These are phyloP conservation scores for Penicillium sp. DNA, from an alignment of 2,329 filamentous ascomycete genomes.

Conservation along the genomic window DNA sequence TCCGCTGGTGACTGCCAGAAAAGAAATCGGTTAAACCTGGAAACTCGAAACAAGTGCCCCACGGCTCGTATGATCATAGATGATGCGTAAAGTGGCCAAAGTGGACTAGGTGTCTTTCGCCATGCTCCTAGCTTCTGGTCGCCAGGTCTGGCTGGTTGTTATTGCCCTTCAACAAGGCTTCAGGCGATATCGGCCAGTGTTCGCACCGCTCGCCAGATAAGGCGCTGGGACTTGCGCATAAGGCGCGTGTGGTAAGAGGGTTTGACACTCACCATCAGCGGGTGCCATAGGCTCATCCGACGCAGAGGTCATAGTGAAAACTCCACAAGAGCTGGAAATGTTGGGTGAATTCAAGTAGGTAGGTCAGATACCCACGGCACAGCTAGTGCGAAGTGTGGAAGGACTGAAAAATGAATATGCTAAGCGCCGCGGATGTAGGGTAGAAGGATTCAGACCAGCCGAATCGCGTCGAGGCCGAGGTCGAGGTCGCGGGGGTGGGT, in stretches of 20 bases:
- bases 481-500: not conserved
- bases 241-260: not conserved
- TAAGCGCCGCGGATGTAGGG: not conserved
- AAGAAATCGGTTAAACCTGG: slow-evolving; percentile 13
- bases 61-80: not conserved
- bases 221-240: not conserved
- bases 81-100: not conserved
- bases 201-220: not conserved
- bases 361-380: slow-evolving; percentile 8
- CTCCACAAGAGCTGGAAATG: slow-evolving; percentile 5
- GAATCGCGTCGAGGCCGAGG: slow-evolving; percentile 5
- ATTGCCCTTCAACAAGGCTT: slow-evolving; percentile 2
- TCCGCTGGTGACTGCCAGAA: slow-evolving; percentile 24
- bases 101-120: not conserved
- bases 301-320: slow-evolving; percentile 17
- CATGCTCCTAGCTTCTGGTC: not conserved
- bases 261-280: slow-evolving; percentile 4
- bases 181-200: slow-evolving; percentile 5
- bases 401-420: not conserved
- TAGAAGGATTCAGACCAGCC: slow-evolving; percentile 12
- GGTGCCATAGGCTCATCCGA: slow-evolving; percentile 16
- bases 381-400: not conserved
- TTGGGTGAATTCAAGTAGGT: slow-evolving; percentile 4
- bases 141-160: slow-evolving; percentile 7
- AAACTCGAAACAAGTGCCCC: not conserved